Evolutionary conservation across 1,139 yeast genomes (phyloP), one percentile per base, ranked within the genome.

Genomic region (Chernovozyma aurita): DNA sequence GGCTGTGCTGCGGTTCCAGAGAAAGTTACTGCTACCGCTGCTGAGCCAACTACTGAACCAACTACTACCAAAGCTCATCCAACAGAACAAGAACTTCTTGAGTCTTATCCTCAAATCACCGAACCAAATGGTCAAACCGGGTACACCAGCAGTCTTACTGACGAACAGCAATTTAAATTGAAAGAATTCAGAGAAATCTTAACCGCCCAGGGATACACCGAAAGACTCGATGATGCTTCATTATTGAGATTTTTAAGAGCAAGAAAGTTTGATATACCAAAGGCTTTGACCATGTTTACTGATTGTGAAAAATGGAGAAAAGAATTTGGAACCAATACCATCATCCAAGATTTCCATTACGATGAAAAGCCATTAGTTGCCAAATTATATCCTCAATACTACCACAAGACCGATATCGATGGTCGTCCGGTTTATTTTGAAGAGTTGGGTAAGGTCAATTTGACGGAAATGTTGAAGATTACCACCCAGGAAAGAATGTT

Each of bases 401-500:
- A 92, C 65, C 97, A 92, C 70, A 90, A 92, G 72, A 86, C 92
- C 32, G 98, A 92, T 62, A 86, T 76, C 55, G 98, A 92, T 45
- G 98, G 98, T 34, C 83, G 98, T 54, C 98, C 98, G 3, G 83
- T 88, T 37, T 92, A 92, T 65, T 75, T 83, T 51, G 98, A 92
- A 69, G 96, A 92, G 60, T 75, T 92, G 48, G 98, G 98, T 39
- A 70, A 80, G 39, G 96, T 92, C 44, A 86, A 90, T 64, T 74
- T 92, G 60, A 73, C 79, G 30, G 95, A 87, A 59, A 85, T 92
- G 95, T 79, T 86, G 70, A 85, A 87, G 65, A 77, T 92, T 61
- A 92, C 98, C 46, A 80, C 92, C 29, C 95, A 88, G 62, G 97
- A 92, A 50, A 82, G 97, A 59, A 90, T 92, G 98, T 73, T 92